These are phyloP conservation scores for Annulohypoxylon moriforme DNA, from an alignment of 495 filamentous ascomycete species.

Conservation along the genomic window DNA sequence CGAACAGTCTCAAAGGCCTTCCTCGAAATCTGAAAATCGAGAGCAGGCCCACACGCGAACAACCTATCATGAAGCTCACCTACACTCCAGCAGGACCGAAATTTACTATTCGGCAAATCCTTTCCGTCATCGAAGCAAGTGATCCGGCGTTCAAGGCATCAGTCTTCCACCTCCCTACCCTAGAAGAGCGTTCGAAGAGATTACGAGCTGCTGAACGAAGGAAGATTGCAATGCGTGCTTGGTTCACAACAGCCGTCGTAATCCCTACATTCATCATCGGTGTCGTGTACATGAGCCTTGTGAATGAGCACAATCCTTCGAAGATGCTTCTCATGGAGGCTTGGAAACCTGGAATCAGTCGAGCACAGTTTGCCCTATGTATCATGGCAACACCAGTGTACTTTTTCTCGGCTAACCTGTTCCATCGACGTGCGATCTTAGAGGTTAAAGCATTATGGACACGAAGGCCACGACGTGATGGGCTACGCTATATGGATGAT, in stretches of 20 bases:
- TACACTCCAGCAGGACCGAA: constrained; percentile 76
- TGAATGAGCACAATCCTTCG: constrained; percentile 65
- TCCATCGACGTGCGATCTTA: constrained; percentile 81
- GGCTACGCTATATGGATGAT: neutral
- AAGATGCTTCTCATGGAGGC: constrained; percentile 74
- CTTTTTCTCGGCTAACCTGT: constrained; percentile 88
- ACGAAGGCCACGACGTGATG: constrained; percentile 65
- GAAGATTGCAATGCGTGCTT: constrained; percentile 70
- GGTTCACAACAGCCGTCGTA: constrained; percentile 76
- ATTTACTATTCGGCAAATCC: constrained; percentile 81
- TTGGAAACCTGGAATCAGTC: constrained; percentile 78
- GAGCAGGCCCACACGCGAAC: constrained; percentile 55
- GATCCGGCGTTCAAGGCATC: constrained; percentile 72
- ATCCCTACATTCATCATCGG: constrained; percentile 92
- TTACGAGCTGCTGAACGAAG: constrained; percentile 74
- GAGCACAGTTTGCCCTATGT: constrained; percentile 85
- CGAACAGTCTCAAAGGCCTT: constrained; percentile 54
- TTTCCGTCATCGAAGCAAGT: constrained; percentile 70
- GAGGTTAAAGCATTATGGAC: constrained; percentile 86
- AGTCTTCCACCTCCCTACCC: constrained; percentile 82
- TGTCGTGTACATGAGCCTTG: constrained; percentile 89
- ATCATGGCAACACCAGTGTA: constrained; percentile 90
- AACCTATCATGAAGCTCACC: constrained; percentile 74
- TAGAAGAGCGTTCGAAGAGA: constrained; percentile 83
- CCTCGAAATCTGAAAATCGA: constrained; percentile 60